Conservation (phyloP, 768 basidiomycete species). For the Lactarius tabidus region DNA sequence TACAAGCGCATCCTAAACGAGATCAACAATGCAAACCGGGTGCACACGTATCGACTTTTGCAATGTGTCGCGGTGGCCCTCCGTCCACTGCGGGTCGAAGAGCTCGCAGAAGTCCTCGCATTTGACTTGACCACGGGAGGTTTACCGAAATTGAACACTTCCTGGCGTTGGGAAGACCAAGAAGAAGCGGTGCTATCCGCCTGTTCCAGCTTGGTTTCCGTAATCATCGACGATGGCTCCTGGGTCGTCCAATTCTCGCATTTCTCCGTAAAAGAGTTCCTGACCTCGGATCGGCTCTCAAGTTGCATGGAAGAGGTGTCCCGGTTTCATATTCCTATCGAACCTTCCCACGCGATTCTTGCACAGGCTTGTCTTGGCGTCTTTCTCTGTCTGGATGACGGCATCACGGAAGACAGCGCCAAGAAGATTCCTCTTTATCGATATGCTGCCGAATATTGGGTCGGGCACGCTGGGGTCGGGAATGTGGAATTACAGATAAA, state of each 20-base stretch:
- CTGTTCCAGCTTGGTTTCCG: background rate
- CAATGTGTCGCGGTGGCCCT: background rate
- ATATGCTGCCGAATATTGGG: background rate
- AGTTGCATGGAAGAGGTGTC: background rate
- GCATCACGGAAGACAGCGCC: background rate
- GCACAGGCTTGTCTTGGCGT: background rate
- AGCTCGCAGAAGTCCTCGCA: background rate
- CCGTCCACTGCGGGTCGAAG: background rate
- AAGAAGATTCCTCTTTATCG: background rate
- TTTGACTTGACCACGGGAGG: background rate
- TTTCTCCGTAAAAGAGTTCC: background rate
- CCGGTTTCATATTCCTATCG: background rate
- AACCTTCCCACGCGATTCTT: background rate
- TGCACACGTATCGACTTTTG: background rate
- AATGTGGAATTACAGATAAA: background rate
- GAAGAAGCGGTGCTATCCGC: background rate
- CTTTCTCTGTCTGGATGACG: background rate
- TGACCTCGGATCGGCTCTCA: background rate
- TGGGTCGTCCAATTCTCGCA: background rate
- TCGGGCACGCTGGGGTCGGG: background rate
- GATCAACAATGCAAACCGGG: background rate
- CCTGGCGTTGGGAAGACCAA: background rate
- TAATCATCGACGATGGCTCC: background rate
- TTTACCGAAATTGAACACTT: background rate
- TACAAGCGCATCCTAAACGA: slow-evolving; percentile 1